Base-by-base conservation (phyloP, 495 filamentous ascomycete species). In the Neurospora sp. region DNA sequence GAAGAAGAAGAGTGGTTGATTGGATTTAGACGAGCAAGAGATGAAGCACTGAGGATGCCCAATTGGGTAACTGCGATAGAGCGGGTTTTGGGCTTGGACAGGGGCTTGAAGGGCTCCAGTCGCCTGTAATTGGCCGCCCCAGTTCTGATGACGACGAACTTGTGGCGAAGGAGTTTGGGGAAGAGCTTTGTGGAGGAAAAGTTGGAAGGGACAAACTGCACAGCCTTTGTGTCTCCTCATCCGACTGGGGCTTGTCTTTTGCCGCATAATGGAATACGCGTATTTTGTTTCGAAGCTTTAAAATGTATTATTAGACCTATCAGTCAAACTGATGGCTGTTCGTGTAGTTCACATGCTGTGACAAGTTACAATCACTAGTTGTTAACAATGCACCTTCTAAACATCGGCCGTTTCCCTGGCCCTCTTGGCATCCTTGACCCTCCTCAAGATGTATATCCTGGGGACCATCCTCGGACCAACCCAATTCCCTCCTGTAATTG, bases 401-500 rank as follows among this genome's bases (percentile, higher is more conserved):
- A 70, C 73, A 3, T 73, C 74, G 11, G 45, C 73, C 71, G 54
- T 43, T 36, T 72, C 71, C 24, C 71, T 71, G 40, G 45, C 24
- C 69, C 66, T 75, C 28, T 71, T 69, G 28, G 15, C 39, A 2
- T 78, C 76, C 40, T 78, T 77, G 70, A 86, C 71, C 78, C 84
- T 86, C 74, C 78, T 86, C 78, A 92, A 76, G 37, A 92, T 83
- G 78, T 86, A 82, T 36, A 92, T 85, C 78, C 82, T 82, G 31
- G 89, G 88, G 74, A 85, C 83, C 87, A 90, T 89, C 76, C 83
- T 82, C 40, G 88, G 87, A 9, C 87, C 88, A 40, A 90, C 72
- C 90, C 90, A 92, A 84, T 88, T 89, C 4, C 90, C 90, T 3
- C 85, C 82, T 1, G 88, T 89, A 9, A 86, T 10, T 11, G 36